These are phyloP conservation scores for Daldinia vernicosa DNA, from an alignment of 495 filamentous ascomycete species.

Conservation along the genomic window DNA sequence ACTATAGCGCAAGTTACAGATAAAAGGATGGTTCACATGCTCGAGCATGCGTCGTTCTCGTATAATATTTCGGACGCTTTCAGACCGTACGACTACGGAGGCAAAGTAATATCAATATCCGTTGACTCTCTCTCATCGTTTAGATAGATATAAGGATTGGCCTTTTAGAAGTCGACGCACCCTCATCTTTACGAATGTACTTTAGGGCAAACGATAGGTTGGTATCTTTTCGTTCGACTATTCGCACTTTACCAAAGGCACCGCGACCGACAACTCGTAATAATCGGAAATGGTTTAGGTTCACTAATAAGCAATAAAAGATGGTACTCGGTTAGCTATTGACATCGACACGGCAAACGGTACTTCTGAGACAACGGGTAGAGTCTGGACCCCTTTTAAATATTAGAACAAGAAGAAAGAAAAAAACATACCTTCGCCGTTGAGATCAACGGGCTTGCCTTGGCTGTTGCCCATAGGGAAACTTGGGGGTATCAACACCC, in stretches of 20 bases:
- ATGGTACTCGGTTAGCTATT: constrained; percentile 17
- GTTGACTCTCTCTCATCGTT: constrained; percentile 1
- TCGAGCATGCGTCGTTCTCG: constrained; percentile 97
- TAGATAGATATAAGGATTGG: neutral
- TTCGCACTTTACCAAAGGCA: constrained; percentile 97
- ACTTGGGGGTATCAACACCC: constrained; percentile 6
- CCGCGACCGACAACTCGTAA: constrained; percentile 96
- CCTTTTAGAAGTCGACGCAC: constrained; percentile 57
- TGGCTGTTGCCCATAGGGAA: constrained; percentile 87
- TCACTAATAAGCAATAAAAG: constrained; percentile 65
- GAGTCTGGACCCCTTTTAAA: neutral
- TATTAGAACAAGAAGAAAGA: constrained; percentile 1
- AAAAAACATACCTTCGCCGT: constrained; percentile 83
- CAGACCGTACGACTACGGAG: constrained; percentile 85
- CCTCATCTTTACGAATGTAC: constrained; percentile 99
- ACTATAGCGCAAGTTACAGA: constrained; percentile 98
- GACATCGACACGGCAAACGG: neutral
- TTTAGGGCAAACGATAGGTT: constrained; percentile 91
- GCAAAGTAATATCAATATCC: constrained; percentile 16
- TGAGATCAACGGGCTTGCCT: constrained; percentile 90
- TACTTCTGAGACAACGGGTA: constrained; percentile 16
- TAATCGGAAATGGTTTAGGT: constrained; percentile 96
- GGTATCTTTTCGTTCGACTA: constrained; percentile 97
- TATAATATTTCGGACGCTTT: constrained; percentile 98
- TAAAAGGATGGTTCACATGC: constrained; percentile 95